Conservation (phyloP, 169 alveolate species). For the Besnoitia besnoiti region DNA sequence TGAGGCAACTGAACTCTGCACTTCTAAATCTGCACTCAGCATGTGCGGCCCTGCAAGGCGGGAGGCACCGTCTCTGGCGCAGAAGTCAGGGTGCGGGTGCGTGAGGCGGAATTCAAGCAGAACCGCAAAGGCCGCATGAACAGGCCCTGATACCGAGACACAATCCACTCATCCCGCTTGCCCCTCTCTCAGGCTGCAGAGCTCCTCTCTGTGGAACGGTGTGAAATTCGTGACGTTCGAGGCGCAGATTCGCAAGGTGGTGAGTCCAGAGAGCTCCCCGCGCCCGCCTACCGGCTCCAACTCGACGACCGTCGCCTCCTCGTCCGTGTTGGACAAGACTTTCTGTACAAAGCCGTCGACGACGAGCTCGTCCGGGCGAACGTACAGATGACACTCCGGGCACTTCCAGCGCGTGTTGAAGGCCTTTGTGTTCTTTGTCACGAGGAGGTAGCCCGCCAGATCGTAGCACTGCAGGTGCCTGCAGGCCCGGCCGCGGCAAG, state of each 20-base stretch:
- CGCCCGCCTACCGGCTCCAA: constrained; percentile 51
- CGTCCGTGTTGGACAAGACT: constrained; percentile 66
- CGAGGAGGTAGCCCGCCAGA: constrained; percentile 85
- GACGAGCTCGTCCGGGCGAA: constrained; percentile 87
- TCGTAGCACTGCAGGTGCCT: constrained; percentile 92
- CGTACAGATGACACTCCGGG: constrained; percentile 88
- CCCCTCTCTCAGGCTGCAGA: too few relatives aligned
- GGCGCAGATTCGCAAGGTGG: background rate
- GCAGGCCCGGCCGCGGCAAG: constrained; percentile 91
- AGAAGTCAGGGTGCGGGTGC: too few relatives aligned
- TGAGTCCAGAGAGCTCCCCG: background rate
- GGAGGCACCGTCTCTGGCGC: too few relatives aligned
- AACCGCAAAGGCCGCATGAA: too few relatives aligned
- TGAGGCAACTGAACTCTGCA: too few relatives aligned
- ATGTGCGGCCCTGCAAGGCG: too few relatives aligned
- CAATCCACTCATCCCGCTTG: too few relatives aligned
- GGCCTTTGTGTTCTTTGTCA: constrained; percentile 89
- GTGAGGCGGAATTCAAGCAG: too few relatives aligned
- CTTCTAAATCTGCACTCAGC: too few relatives aligned
- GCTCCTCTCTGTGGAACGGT: too few relatives aligned
- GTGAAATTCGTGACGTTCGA: too few relatives aligned
- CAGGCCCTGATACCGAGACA: too few relatives aligned
- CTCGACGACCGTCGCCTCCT: constrained; percentile 63
- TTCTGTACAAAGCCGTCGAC: constrained; percentile 84
- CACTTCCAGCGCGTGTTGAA: constrained; percentile 93